These are phyloP conservation scores for Omphalotus olearius DNA, from an alignment of 1,284 basidiomycete genomes.

Conservation along the genomic window DNA sequence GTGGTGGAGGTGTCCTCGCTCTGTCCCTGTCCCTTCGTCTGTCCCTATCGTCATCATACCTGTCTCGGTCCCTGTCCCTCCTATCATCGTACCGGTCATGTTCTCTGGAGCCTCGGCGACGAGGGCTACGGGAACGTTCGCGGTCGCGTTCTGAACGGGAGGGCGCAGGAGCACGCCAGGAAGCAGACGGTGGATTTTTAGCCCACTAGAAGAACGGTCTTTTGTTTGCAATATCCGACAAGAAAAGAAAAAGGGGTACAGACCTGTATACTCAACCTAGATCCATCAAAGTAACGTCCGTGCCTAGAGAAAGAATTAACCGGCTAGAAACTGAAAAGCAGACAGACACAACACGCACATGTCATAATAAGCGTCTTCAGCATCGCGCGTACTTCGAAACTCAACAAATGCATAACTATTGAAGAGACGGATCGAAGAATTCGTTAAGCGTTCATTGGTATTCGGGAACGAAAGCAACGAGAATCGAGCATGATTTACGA, in stretches of 20 bases:
- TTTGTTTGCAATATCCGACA: background rate
- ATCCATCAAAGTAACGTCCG: conserved; percentile 78
- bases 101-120: conserved; percentile 23
- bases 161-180: conserved; percentile 71
- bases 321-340: conserved; percentile 10
- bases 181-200: conserved; percentile 83
- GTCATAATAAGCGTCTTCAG: conserved; percentile 87
- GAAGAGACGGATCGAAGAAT: conserved; percentile 37
- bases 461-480: conserved; percentile 31
- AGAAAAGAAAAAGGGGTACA: conserved; percentile 16
- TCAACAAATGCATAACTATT: conserved; percentile 91
- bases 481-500: conserved; percentile 21
- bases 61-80: conserved; percentile 21
- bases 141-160: conserved; percentile 41
- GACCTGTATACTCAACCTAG: conserved; percentile 78
- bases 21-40: conserved; percentile 26
- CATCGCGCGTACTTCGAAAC: conserved; percentile 79
- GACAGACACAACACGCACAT: conserved; percentile 53
- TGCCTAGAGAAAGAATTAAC: conserved; percentile 52
- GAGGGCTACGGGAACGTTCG: conserved; percentile 35
- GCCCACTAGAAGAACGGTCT: conserved; percentile 62
- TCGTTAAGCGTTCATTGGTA: conserved; percentile 20
- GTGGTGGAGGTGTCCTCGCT: conserved; percentile 21
- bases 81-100: conserved; percentile 19
- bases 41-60: conserved; percentile 23